Base-by-base conservation (phyloP, 805 yeast genomes). In the Wickerhamia fluorescens region DNA sequence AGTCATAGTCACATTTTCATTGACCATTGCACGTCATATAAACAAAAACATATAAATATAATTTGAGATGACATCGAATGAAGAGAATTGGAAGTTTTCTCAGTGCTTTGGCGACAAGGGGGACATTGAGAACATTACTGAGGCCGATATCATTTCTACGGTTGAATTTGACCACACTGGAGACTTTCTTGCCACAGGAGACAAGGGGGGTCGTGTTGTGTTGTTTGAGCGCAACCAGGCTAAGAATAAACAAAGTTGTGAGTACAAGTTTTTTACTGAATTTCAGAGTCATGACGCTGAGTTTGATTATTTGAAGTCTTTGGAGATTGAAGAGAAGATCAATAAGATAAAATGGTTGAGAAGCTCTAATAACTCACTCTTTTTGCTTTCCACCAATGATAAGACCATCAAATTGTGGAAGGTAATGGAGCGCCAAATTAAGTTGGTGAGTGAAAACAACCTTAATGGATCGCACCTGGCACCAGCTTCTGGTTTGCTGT, bases 21-120 rank as follows among this genome's bases (percentile, higher is more conserved):
- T 27, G 24, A 20, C 23, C 24, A 20, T 21, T 20, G 29, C 11
- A n/a, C n/a, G n/a, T 13, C 29, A 13, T 6, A 19, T 19, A n/a
- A 27, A 20, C 20, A 12, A 13, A n/a, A n/a, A n/a, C n/a, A n/a
- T n/a, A n/a, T n/a, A 20, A 8, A 27, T 11, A n/a, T n/a, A n/a
- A n/a, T n/a, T n/a, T n/a, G n/a, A n/a, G n/a, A n/a, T n/a, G 18
- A 13, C 24, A 20, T 20, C 20, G 29, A 27, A 19, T 37, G 67
- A 60, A 34, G 60, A 56, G 34, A 45, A 53, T 25, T 80, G 89
- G 89, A 86, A 85, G 57, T 88, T 88, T 56, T 82, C 94, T 45
- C 97, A 88, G 58, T 92, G 99, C 57, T 92, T 92, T 68, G 99
- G 99, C 40, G 98, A 92, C 58, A 92, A 94, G 57, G 95, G 95